Conservation (phyloP, 2,329 filamentous ascomycete species). For the Calonectria hawksworthii region DNA sequence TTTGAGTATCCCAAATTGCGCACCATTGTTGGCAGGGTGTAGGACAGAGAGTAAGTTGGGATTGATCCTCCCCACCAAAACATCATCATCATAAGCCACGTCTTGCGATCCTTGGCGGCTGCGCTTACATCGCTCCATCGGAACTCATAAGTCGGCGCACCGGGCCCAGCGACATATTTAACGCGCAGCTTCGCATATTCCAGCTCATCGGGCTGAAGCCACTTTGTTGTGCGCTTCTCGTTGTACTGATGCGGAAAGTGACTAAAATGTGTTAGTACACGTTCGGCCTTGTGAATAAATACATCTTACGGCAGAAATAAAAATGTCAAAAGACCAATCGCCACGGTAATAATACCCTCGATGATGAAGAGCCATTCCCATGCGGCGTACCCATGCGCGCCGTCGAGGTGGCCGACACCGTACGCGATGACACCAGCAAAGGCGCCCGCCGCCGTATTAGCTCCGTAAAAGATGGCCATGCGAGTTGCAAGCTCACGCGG, state of each 20-base stretch:
- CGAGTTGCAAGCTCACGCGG: background rate
- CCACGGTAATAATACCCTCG: background rate
- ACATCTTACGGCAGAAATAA: background rate
- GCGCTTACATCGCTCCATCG: background rate
- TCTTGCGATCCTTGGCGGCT: background rate
- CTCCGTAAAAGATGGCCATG: background rate
- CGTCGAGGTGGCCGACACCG: background rate
- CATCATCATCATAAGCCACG: background rate
- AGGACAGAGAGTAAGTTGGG: background rate
- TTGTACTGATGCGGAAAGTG: background rate
- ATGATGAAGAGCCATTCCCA: background rate
- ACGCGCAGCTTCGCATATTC: background rate
- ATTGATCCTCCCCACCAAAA: conserved; percentile 1
- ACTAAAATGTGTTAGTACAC: background rate
- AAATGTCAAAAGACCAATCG: background rate
- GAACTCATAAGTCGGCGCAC: background rate
- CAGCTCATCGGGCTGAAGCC: background rate
- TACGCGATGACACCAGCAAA: background rate
- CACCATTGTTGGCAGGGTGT: background rate
- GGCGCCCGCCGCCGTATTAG: background rate
- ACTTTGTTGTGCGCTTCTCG: background rate
- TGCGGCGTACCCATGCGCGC: background rate
- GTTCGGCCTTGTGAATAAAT: background rate
- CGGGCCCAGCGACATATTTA: background rate
- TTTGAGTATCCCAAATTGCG: background rate